A percentile compares a stretch with the other conserved stretches of the same genome.
Conservation (phyloP, 306 rosid genomes). For the Inga laurina region DNA sequence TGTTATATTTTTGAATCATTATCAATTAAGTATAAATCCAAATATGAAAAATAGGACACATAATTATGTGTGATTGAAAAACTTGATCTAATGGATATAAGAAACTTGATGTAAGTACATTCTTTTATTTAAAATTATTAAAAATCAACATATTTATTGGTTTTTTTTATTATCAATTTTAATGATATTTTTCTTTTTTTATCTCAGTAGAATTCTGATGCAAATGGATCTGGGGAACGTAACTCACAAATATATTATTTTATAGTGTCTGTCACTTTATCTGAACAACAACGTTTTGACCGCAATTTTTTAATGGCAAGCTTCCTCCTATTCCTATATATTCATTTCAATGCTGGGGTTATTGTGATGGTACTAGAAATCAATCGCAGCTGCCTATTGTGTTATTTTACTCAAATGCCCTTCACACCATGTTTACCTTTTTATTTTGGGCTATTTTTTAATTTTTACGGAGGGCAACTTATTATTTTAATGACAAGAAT, state of each 20-base stretch:
- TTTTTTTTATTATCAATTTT: no score
- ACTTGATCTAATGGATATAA: no score
- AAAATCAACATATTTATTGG: no score
- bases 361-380: conserved; percentile 1
- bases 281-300: conserved; percentile 64
- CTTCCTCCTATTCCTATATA: not conserved
- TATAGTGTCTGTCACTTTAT: conserved; percentile 42
- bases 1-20: no score
- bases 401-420: conserved; percentile 35
- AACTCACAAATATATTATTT: conserved; percentile 34
- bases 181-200: accelerated
- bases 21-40: no score
- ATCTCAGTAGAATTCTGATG: conserved; percentile 3
- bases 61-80: no score
- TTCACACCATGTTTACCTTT: not conserved
- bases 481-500: not conserved
- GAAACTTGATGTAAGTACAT: no score
- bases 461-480: no score
- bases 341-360: conserved; percentile 22
- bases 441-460: not conserved
- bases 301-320: conserved; percentile 30
- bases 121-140: no score
- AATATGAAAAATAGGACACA: no score
- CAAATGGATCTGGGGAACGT: conserved; percentile 43
- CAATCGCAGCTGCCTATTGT: conserved; percentile 9